A percentile compares a stretch with the other conserved stretches of the same genome.
phyloP scores from a whole-genome alignment of 2,329 filamentous ascomycete genomes.

The Daldinia sp. region DNA sequence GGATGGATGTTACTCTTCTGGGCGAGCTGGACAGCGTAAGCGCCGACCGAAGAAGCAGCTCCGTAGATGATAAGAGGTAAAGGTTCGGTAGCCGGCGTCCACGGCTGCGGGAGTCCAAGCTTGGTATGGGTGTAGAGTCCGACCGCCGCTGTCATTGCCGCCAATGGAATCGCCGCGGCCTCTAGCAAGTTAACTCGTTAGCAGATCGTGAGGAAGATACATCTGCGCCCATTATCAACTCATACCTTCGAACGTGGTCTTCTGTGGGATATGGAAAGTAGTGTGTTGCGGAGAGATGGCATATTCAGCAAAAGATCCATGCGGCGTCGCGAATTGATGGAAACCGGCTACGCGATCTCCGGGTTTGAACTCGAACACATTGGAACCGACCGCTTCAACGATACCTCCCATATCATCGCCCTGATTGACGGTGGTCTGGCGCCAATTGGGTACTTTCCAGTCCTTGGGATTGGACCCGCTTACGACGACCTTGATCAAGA shows the following conservation, averaged over 20 bases:
- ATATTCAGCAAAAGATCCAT: slow-evolving; percentile 69
- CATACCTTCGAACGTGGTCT: slow-evolving; percentile 59
- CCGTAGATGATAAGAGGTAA: slow-evolving; percentile 60
- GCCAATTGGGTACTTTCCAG: slow-evolving; percentile 50
- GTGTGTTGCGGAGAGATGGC: slow-evolving; percentile 63
- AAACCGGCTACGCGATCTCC: slow-evolving; percentile 60
- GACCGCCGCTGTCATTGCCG: slow-evolving; percentile 62
- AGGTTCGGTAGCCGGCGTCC: slow-evolving; percentile 48
- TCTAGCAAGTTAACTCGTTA: slow-evolving; percentile 47
- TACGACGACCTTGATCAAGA: slow-evolving; percentile 54
- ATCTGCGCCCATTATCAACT: neutral
- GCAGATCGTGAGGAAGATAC: neutral
- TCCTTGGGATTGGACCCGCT: slow-evolving; percentile 59
- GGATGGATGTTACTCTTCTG: slow-evolving; percentile 65
- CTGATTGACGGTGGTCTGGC: slow-evolving; percentile 48
- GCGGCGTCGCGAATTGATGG: slow-evolving; percentile 58
- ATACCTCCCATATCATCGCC: slow-evolving; percentile 65
- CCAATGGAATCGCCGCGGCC: slow-evolving; percentile 64
- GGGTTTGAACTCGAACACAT: slow-evolving; percentile 63
- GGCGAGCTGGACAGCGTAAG: slow-evolving; percentile 66
- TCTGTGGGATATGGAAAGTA: slow-evolving; percentile 62
- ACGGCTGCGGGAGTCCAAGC: slow-evolving; percentile 59
- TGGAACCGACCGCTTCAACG: slow-evolving; percentile 61
- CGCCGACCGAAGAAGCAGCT: slow-evolving; percentile 63
- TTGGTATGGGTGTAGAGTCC: slow-evolving; percentile 58